A percentile compares a stretch with the other conserved stretches of the same genome.
Conservation (phyloP, 495 filamentous ascomycete genomes). For the Penicilliopsis zonata region DNA sequence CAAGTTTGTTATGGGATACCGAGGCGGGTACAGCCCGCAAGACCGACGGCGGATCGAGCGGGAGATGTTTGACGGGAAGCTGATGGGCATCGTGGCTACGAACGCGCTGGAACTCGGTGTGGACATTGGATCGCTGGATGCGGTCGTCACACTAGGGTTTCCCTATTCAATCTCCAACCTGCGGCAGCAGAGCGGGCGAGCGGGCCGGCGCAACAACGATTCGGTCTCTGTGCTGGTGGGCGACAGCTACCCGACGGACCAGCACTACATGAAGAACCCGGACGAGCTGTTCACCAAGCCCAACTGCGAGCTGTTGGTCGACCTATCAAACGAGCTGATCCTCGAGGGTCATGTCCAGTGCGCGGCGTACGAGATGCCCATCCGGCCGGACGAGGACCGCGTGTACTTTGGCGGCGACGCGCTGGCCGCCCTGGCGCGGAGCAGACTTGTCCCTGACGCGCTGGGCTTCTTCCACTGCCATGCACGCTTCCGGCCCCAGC, state of each 20-base stretch:
- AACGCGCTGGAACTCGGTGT: constrained; percentile 88
- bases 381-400: constrained; percentile 61
- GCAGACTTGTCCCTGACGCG: constrained; percentile 60
- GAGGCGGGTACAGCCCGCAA: constrained; percentile 91
- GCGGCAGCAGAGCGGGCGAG: constrained; percentile 88
- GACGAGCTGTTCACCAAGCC: constrained; percentile 93
- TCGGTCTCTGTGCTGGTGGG: constrained; percentile 84
- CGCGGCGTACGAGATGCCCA: constrained; percentile 90
- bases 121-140: constrained; percentile 91
- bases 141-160: constrained; percentile 88
- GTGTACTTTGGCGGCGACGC: constrained; percentile 72
- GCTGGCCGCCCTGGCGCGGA: constrained; percentile 57
- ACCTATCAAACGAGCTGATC: constrained; percentile 82
- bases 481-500: constrained; percentile 74
- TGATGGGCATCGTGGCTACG: constrained; percentile 89
- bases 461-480: constrained; percentile 83
- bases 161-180: constrained; percentile 92
- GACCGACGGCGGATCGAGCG: constrained; percentile 82
- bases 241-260: constrained; percentile 86
- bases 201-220: constrained; percentile 87
- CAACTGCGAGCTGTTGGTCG: constrained; percentile 79
- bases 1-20: constrained; percentile 83
- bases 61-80: constrained; percentile 94
- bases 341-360: constrained; percentile 93
- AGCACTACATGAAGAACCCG: constrained; percentile 94